Evolutionary conservation across 495 filamentous ascomycete species (phyloP), one percentile per base, ranked within the genome.

Genomic region (Penicillium odoratum): DNA sequence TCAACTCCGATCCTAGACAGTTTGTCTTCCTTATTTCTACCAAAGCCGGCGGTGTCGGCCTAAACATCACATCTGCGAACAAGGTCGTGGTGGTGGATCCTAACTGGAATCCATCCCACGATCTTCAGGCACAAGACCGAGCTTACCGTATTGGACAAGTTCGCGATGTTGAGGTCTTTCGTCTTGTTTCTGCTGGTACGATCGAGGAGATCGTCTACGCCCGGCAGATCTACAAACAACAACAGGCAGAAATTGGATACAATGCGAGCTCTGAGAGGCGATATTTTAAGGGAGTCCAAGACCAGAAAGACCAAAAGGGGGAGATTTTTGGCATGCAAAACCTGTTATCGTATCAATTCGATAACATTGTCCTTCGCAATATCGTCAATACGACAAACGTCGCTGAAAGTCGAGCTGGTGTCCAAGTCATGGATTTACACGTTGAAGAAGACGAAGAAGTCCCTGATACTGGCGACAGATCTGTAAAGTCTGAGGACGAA

Each of bases 371-470:
- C 11, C 80, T 98, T 9, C 81, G 90, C 25, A 90, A 97, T 45
- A 97, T 98, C 59, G 89, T 98, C 57, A 97, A 98, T 74, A 96
- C 97, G 68, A 98, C 94, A 51, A 98, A 98, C 68, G 84, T 98
- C 44, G 94, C 94, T 5, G 94, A 98, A 75, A 90, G 89, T 48
- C 88, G 86, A 62, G 91, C 88, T 3, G 95, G 92, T 2, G 90
- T 98, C 9, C 80, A 85, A 31, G 85, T 97, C 45, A 78, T 86
- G 51, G 89, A 88, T 30, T 73, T 96, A 38, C 85, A 96, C 38
- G 72, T 90, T 16, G 81, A 87, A 28, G 76, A 84, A 25, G 78
- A 82, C 25, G 83, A 80, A 5, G 78, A 81, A n/a, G 78, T 82
- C 34, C 28, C 54, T 38, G 57, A 49, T 15, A 29, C 54, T 38